Base-by-base conservation (phyloP, 108 stramenopile genomes). In the Chaetoceros tenuissimus region DNA sequence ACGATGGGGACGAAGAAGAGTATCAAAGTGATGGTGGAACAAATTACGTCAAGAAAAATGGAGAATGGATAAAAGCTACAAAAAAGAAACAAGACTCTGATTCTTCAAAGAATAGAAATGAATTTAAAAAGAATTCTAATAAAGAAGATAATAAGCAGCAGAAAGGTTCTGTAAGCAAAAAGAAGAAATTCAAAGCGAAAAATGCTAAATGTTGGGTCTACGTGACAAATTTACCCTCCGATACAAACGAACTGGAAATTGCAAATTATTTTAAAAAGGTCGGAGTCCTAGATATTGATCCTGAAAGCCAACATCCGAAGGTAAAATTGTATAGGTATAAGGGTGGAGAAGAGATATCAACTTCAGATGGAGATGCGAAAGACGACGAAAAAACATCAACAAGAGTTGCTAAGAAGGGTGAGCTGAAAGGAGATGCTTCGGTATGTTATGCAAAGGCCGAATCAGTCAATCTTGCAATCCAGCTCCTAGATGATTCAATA, bases 401-500 rank as follows among this genome's bases (percentile, higher is more conserved):
- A n/a, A n/a, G n/a, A n/a, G n/a, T n/a, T n/a, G n/a, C n/a, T n/a
- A n/a, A n/a, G n/a, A 48, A 58, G 48, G 87, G 86, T 7, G 43
- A 60, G 19, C 61, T 82, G 34, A 98, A 98, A 63, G 97, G 97
- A 8, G 97, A 98, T 67, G 95, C 86, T 24, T 83, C 84, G 10
- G 72, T 98, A n/a, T 94, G 94, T 50, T 98, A 90, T 64, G 94
- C 87, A 21, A 73, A 81, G 19, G 66, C 81, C 21, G 95, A 95
- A 64, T 88, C 85, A 34, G 95, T 98, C 0, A 85, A 92, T 18
- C 63, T 98, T 52, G 95, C 95, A 16, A 52, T 98, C 30, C 84
- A 89, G 59, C 64, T 98, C 2, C 65, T 98, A 44, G 91, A 98
- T 59, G 83, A 83, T 51, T 71, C 67, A 44, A 55, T 64, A 1